Evolutionary conservation across 2,329 filamentous ascomycete species (phyloP), one percentile per base, ranked within the genome.

Genomic region (Diaporthe vexans): DNA sequence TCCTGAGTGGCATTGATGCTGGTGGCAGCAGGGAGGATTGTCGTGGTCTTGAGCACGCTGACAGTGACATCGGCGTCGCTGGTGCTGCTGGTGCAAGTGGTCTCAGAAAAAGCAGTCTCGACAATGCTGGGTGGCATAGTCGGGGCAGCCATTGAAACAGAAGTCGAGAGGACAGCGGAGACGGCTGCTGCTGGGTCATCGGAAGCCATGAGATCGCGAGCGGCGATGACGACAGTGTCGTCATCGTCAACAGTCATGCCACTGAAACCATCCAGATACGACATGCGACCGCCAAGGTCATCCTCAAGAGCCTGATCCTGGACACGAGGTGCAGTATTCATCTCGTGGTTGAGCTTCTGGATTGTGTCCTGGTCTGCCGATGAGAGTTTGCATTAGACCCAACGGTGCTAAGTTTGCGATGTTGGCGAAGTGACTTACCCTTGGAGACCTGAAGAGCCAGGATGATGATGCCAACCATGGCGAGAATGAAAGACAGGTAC

Each of bases 361-460:
- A 76, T 19, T 11, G 75, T 46, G 24, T 43, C 52, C 54, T 77
- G 72, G 70, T 75, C 78, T 80, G 54, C 21, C 11, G 56, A 6
- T 46, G 21, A 33, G n/a, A 17, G 59, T 21, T 24, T 21, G 15
- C 43, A 3, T 37, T 19, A 48, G 61, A n/a, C n/a, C 9, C 10
- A 40, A 37, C 9, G 37, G 4, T 10, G 15, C 26, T 15, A 0
- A 4, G 48, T 26, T 19, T 24, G 17, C 13, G 8, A 52, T 21
- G 15, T 37, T 37, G 19, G 11, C 15, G 21, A 29, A 15, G 26
- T 29, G 48, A 59, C 67, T 65, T 48, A 58, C 65, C 57, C 57
- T 72, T 71, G 63, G 29, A 54, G 54, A 73, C 43, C 72, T 71
- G 65, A 54, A 73, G 3, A 11, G 59, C 46, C 67, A 72, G n/a